phyloP scores from a whole-genome alignment of 1,139 yeast species.

The Yamadazyma membranifaciens region DNA sequence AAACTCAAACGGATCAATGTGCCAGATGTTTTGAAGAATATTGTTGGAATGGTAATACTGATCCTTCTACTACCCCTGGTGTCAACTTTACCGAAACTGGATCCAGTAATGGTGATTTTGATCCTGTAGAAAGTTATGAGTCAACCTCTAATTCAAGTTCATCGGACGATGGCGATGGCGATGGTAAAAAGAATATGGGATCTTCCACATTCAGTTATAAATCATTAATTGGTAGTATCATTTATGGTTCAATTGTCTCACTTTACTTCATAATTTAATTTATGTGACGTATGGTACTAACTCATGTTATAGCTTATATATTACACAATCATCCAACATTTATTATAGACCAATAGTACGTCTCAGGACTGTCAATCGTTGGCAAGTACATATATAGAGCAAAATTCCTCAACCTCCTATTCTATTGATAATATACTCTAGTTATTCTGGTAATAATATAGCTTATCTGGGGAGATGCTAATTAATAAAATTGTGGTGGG shows the following conservation, averaged over 20 bases:
- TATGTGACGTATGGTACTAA: no score
- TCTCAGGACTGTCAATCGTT: no score
- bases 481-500: no score
- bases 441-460: no score
- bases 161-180: not conserved
- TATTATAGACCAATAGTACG: no score
- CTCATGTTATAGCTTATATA: no score
- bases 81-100: constrained; percentile 50
- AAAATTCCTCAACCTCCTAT: no score
- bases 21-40: constrained; percentile 65
- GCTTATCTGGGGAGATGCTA: no score
- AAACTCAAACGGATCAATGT: constrained; percentile 70
- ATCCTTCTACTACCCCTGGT: constrained; percentile 20
- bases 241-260: constrained; percentile 3
- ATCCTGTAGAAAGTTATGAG: constrained; percentile 3
- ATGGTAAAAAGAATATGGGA: constrained; percentile 1
- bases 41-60: constrained; percentile 74
- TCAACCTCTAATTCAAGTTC: not conserved
- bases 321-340: no score
- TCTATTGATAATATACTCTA: no score
- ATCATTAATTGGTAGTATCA: constrained; percentile 1
- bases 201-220: not conserved
- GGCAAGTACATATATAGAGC: no score
- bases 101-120: constrained; percentile 35
- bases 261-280: constrained; percentile 3